phyloP scores from a whole-genome alignment of 257 asterid species.

The Solanum corneliomulleri region DNA sequence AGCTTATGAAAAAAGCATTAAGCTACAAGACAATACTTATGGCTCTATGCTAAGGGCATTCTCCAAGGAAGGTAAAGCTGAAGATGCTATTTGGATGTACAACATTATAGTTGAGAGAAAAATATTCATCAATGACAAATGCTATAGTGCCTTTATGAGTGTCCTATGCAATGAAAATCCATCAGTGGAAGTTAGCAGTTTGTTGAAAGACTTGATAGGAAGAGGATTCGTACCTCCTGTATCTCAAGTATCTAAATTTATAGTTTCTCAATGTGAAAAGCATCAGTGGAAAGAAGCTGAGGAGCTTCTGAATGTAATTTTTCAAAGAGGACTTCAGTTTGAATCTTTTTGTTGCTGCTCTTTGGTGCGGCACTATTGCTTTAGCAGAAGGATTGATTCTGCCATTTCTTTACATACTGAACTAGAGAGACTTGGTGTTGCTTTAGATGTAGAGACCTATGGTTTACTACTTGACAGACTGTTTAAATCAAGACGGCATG shows the following conservation, averaged over 20 bases:
- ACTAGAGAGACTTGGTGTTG: slow-evolving; percentile 28
- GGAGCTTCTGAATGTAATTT: slow-evolving; percentile 27
- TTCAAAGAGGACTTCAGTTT: slow-evolving; percentile 32
- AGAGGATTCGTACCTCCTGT: slow-evolving; percentile 23
- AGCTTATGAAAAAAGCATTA: slow-evolving; percentile 25
- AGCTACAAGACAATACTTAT: slow-evolving; percentile 32
- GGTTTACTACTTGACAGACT: slow-evolving; percentile 33
- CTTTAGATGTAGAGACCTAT: slow-evolving; percentile 29
- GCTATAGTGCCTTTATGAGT: slow-evolving; percentile 31
- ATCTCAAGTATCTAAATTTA: slow-evolving; percentile 27
- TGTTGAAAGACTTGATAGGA: slow-evolving; percentile 34
- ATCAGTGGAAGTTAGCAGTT: slow-evolving; percentile 23
- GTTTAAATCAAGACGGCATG: slow-evolving; percentile 25
- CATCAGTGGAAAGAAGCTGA: slow-evolving; percentile 52
- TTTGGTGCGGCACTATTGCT: slow-evolving; percentile 47
- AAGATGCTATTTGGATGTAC: slow-evolving; percentile 39
- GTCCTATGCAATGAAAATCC: slow-evolving; percentile 52
- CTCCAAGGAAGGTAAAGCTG: slow-evolving; percentile 30
- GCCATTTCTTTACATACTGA: slow-evolving; percentile 51
- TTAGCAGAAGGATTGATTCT: slow-evolving; percentile 21
- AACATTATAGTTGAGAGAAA: slow-evolving; percentile 15
- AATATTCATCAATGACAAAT: slow-evolving; percentile 16
- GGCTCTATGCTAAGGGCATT: slow-evolving; percentile 47
- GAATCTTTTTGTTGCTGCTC: slow-evolving; percentile 42
- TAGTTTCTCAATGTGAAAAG: slow-evolving; percentile 30